A percentile compares a stretch with the other conserved stretches of the same genome.
phyloP scores from a whole-genome alignment of 768 basidiomycete genomes.

The Pleurotus giganteus region DNA sequence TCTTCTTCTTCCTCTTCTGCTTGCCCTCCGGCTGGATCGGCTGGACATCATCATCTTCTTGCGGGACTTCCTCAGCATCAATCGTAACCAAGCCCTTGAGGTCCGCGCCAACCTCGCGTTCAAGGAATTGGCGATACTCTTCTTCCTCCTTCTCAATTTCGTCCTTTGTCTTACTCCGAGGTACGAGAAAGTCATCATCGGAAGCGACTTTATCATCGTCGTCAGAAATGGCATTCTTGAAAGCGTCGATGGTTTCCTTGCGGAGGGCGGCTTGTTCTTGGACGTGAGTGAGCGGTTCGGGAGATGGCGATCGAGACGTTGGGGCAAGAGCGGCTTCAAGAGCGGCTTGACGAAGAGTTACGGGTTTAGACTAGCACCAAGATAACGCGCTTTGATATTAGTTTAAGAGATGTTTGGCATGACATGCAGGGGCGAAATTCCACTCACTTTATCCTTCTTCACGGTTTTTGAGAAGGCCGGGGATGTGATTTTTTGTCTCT shows the following conservation, averaged over 20 bases:
- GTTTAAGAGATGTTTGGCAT: background rate
- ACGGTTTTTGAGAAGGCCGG: slow-evolving; percentile 22
- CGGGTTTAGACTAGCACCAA: slow-evolving; percentile 54
- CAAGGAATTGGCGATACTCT: slow-evolving; percentile 80
- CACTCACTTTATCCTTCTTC: slow-evolving; percentile 50
- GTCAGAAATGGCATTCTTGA: slow-evolving; percentile 49
- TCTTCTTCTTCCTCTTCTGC: slow-evolving; percentile 26
- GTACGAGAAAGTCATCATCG: slow-evolving; percentile 68
- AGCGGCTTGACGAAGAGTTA: slow-evolving; percentile 73
- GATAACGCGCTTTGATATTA: background rate
- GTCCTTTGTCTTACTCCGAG: slow-evolving; percentile 74
- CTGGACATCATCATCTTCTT: slow-evolving; percentile 31
- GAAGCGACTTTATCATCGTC: slow-evolving; percentile 31
- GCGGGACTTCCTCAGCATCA: slow-evolving; percentile 29
- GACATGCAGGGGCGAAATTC: background rate
- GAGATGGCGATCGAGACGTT: slow-evolving; percentile 59
- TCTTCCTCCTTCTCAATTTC: slow-evolving; percentile 78
- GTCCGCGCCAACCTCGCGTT: slow-evolving; percentile 79
- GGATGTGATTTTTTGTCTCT: slow-evolving; percentile 49
- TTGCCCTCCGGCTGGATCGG: slow-evolving; percentile 33
- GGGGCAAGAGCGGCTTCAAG: slow-evolving; percentile 59
- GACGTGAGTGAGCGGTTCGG: slow-evolving; percentile 60
- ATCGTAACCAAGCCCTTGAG: slow-evolving; percentile 66
- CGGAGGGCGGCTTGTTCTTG: slow-evolving; percentile 77
- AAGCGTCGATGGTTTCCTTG: slow-evolving; percentile 82